Evolutionary conservation across 192 early-diverging fungal genomes (phyloP).

Genomic region (Rhizoclosmatium globosum): DNA sequence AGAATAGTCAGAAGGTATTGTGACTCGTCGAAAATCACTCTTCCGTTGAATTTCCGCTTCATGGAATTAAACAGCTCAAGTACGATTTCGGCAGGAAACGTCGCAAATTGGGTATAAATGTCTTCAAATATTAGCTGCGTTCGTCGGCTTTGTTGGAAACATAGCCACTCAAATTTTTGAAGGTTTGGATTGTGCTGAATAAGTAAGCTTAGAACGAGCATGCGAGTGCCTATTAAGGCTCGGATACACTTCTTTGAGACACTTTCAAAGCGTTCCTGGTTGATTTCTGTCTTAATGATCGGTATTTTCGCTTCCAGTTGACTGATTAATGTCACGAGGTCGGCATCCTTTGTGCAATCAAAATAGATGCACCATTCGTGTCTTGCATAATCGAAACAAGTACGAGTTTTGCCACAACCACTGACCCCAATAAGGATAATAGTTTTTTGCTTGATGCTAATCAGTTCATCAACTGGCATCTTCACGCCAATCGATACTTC

Average conservation of each 20-base stretch:
- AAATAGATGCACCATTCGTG: slow-evolving; percentile 2
- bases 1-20: slow-evolving; percentile 29
- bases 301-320: neutral
- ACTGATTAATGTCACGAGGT: neutral
- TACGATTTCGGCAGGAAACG: neutral
- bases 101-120: neutral
- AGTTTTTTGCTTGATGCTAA: slow-evolving; percentile 6
- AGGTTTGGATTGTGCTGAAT: neutral
- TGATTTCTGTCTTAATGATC: neutral
- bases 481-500: slow-evolving; percentile 9
- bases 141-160: neutral
- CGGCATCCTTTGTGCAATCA: slow-evolving; percentile 5
- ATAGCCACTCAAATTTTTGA: slow-evolving; percentile 5
- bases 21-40: slow-evolving; percentile 35
- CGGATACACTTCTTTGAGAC: neutral
- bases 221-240: neutral
- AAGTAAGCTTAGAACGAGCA: neutral
- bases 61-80: neutral
- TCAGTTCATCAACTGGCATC: slow-evolving; percentile 23
- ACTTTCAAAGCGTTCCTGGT: slow-evolving; percentile 6
- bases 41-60: slow-evolving; percentile 1
- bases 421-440: slow-evolving; percentile 24
- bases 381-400: slow-evolving; percentile 10
- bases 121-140: neutral
- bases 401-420: slow-evolving; percentile 21